Percentiles rank a stretch among this genome's conserved stretches.
Evolutionary conservation across 352 stramenopile species (phyloP).

Genomic region (Phytopythium oedochilum): DNA sequence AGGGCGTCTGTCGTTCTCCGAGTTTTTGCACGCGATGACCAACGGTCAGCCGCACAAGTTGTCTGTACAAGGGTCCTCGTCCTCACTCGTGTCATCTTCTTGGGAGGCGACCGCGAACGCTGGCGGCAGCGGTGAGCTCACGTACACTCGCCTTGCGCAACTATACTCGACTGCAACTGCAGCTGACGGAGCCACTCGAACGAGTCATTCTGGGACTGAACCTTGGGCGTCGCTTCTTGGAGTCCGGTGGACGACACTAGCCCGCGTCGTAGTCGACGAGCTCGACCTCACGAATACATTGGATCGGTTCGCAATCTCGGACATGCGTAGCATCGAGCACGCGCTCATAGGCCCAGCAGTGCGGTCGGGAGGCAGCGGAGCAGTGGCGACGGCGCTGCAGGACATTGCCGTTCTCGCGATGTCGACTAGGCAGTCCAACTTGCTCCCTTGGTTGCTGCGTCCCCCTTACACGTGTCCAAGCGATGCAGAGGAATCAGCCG

Average conservation of each 20-base stretch:
- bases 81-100: background rate
- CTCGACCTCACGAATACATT: constrained; percentile 26
- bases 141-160: constrained; percentile 17
- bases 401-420: background rate
- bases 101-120: background rate
- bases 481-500: constrained; percentile 2
- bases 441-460: constrained; percentile 8
- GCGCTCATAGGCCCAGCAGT: constrained; percentile 3
- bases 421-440: background rate
- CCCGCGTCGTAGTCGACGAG: constrained; percentile 18
- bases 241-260: constrained; percentile 21
- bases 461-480: constrained; percentile 1
- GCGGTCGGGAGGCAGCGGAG: background rate
- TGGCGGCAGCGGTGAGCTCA: constrained; percentile 3
- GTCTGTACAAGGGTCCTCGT: background rate
- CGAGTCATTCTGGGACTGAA: background rate
- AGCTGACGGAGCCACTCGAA: background rate
- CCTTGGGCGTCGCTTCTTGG: background rate
- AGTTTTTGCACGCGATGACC: constrained; percentile 34
- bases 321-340: constrained; percentile 38
- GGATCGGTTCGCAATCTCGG: constrained; percentile 17
- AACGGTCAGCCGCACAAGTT: constrained; percentile 4
- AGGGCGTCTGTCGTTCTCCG: constrained; percentile 24
- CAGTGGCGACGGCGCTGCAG: background rate
- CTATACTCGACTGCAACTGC: constrained; percentile 16